Percentiles rank a stretch among this genome's conserved stretches.
These are phyloP conservation scores for Zasmidium cellare DNA, from an alignment of 2,329 filamentous ascomycete species.

Conservation along the genomic window DNA sequence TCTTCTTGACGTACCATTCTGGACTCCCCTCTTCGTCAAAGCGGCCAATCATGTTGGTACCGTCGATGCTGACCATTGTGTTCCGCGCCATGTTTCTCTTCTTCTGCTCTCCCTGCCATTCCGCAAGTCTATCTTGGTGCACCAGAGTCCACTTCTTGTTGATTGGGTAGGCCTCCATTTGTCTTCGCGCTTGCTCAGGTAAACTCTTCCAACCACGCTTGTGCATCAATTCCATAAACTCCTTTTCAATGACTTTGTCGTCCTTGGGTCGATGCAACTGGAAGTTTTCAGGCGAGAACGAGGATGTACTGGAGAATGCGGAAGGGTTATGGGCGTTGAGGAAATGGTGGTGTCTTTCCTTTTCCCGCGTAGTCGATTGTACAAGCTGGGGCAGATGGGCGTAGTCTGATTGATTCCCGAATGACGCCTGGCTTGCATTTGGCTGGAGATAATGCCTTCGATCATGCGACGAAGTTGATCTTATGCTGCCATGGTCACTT, in stretches of 20 bases:
- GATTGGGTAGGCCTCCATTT: constrained; percentile 94
- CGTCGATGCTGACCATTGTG: constrained; percentile 61
- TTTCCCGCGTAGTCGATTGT: constrained; percentile 40
- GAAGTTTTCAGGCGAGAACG: constrained; percentile 55
- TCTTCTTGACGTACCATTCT: constrained; percentile 96
- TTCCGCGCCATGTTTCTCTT: constrained; percentile 71
- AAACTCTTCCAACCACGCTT: constrained; percentile 97
- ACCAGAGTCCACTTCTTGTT: constrained; percentile 97
- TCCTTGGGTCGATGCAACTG: constrained; percentile 73
- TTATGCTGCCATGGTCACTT: constrained; percentile 63
- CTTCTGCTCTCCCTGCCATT: constrained; percentile 93
- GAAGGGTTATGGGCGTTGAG: constrained; percentile 46
- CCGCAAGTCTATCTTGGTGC: constrained; percentile 89
- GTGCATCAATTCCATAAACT: constrained; percentile 93
- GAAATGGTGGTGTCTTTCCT: constrained; percentile 35
- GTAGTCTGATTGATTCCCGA: constrained; percentile 44
- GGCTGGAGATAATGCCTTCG: constrained; percentile 52
- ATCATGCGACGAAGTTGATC: constrained; percentile 62
- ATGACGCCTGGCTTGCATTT: constrained; percentile 50
- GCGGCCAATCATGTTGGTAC: constrained; percentile 67
- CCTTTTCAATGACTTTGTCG: constrained; percentile 81
- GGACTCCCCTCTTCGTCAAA: constrained; percentile 94
- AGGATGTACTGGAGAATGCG: constrained; percentile 49
- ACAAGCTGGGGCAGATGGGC: constrained; percentile 40
- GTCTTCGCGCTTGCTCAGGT: constrained; percentile 87